A percentile compares a stretch with the other conserved stretches of the same genome.
Evolutionary conservation across 2,329 filamentous ascomycete species (phyloP).

Genomic region (Aspergillus novoparasiticus): DNA sequence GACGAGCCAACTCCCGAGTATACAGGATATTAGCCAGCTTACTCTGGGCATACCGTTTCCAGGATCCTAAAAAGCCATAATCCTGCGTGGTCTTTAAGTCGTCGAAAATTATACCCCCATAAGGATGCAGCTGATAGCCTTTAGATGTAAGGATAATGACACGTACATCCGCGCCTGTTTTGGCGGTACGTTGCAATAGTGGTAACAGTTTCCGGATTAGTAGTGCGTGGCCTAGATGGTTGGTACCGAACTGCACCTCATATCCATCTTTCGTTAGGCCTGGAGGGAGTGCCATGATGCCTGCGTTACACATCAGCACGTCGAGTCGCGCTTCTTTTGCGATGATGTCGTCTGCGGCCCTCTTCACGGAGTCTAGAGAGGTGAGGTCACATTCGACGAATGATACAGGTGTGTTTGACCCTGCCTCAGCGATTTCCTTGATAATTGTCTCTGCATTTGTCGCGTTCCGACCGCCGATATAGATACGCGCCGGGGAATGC

Average conservation of each 20-base stretch:
- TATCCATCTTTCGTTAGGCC: constrained; percentile 50
- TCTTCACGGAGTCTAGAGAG: constrained; percentile 47
- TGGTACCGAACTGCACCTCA: constrained; percentile 54
- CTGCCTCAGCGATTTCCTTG: constrained; percentile 36
- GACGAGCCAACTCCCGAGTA: constrained; percentile 42
- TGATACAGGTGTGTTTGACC: constrained; percentile 31
- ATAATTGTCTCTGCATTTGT: constrained; percentile 37
- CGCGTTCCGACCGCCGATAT: constrained; percentile 38
- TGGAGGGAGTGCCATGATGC: constrained; percentile 46
- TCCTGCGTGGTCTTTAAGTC: constrained; percentile 1
- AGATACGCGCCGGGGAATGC: constrained; percentile 42
- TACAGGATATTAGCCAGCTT: constrained; percentile 55
- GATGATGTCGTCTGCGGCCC: constrained; percentile 43
- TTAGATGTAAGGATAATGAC: constrained; percentile 1
- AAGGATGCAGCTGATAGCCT: not conserved
- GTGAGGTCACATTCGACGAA: constrained; percentile 51
- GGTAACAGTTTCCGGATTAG: constrained; percentile 16
- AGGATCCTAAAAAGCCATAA: constrained; percentile 25
- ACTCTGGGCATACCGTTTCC: constrained; percentile 47
- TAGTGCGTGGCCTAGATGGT: constrained; percentile 50
- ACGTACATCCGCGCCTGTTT: not conserved
- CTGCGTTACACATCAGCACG: constrained; percentile 52
- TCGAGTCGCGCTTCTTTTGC: constrained; percentile 40
- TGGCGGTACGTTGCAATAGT: constrained; percentile 8
- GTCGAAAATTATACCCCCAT: not conserved